These are phyloP conservation scores for Physcomitrium patens DNA, from an alignment of 225 moss, liverwort and hornwort species.

Conservation along the genomic window DNA sequence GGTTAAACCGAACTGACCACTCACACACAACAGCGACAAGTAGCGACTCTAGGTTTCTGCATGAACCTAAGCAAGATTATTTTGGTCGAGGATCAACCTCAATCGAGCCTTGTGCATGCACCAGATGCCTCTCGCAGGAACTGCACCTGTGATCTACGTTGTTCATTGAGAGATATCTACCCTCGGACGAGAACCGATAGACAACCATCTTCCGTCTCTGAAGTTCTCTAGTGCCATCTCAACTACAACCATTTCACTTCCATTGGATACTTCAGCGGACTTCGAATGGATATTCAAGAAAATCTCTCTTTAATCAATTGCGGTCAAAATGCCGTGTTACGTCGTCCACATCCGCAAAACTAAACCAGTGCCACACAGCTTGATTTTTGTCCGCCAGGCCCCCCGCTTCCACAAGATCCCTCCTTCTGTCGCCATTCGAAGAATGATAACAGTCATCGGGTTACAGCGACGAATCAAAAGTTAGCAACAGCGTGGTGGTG, in stretches of 20 bases:
- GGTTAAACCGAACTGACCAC: neutral
- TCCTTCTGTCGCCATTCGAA: constrained; percentile 14
- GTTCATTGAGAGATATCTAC: no score
- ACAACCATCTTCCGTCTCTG: no score
- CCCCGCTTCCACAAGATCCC: constrained; percentile 21
- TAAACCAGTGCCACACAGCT: constrained; percentile 8
- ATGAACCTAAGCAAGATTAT: neutral
- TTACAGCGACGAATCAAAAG: constrained; percentile 7
- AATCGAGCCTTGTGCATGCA: neutral
- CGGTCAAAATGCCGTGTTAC: neutral
- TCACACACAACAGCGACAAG: neutral
- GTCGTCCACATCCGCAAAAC: neutral
- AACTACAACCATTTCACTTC: no score
- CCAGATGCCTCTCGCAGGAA: no score
- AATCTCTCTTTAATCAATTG: neutral
- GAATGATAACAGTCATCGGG: neutral
- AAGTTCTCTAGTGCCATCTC: no score
- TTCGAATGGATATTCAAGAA: no score
- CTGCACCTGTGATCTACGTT: no score
- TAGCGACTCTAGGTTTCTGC: neutral
- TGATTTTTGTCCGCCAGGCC: neutral
- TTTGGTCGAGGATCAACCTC: neutral
- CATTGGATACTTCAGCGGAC: no score
- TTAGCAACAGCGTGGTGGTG: neutral
- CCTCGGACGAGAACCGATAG: no score